phyloP scores from a whole-genome alignment of 495 filamentous ascomycete species.

The Arthonia radiata region DNA sequence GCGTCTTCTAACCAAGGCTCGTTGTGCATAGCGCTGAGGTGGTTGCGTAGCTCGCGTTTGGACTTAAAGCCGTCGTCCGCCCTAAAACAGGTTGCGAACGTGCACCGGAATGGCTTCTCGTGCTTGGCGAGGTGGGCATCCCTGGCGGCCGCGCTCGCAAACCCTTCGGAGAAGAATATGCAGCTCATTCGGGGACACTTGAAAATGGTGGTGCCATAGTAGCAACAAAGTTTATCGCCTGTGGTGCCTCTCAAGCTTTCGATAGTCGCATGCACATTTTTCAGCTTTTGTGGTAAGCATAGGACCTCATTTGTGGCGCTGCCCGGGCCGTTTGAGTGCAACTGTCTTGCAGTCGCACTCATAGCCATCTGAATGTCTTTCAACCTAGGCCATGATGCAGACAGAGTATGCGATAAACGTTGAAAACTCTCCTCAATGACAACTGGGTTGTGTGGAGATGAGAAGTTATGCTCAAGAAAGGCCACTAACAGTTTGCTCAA shows the following conservation, averaged over 20 bases:
- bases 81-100: no score
- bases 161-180: slow-evolving; percentile 2
- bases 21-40: no score
- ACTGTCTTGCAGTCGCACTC: slow-evolving; percentile 1
- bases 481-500: no score
- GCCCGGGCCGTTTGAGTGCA: slow-evolving; percentile 1
- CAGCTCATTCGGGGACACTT: slow-evolving; percentile 5
- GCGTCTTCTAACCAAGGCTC: no score
- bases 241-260: slow-evolving; percentile 1
- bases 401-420: no score
- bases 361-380: slow-evolving; percentile 1
- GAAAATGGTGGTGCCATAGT: slow-evolving; percentile 3
- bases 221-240: not conserved
- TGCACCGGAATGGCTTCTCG: slow-evolving; percentile 3
- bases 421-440: no score
- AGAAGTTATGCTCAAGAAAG: no score
- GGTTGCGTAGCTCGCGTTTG: no score
- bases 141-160: not conserved
- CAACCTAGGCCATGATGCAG: no score
- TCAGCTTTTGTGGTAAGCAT: slow-evolving; percentile 1
- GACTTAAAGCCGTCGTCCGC: no score
- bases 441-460: no score
- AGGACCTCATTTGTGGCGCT: slow-evolving; percentile 1
- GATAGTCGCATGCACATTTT: not conserved
- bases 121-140: slow-evolving; percentile 3